Base-by-base conservation (phyloP, 1,284 basidiomycete genomes). In the Athelia psychrophila region DNA sequence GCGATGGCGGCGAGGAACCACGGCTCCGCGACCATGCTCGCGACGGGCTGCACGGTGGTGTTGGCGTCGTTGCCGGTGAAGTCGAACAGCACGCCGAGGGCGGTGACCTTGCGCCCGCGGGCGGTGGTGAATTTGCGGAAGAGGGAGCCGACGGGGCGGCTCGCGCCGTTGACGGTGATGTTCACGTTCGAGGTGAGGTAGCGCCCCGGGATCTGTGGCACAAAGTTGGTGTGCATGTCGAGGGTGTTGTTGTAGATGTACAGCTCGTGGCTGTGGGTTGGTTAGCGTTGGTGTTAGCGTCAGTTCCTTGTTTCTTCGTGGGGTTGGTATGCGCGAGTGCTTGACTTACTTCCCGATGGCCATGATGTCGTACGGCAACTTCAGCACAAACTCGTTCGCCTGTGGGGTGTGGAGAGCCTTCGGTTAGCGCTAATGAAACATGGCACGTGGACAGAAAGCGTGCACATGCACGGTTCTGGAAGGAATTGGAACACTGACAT, bases 121-220 rank as follows among this genome's bases (percentile, higher is more conserved):
- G 5, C 27, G 27, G 13, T 22, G 40, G 40, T 32, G 53, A 94
- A 93, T 65, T 91, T 94, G 8, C 74, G 70, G 58, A 78, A 91
- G 6, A 84, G 83, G 38, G 73, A 80, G 48, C 88, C 88, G 48
- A 91, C 78, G 0, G 87, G 87, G 0, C 83, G 76, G 58, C 69
- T 82, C 53, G 77, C 70, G 23, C 77, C 79, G 25, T 80, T 61
- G 44, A 78, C 69, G 0, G 90, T 93, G 60, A 95, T 92, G 67
- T 94, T 92, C 45, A 83, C 89, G 62, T 94, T 95, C 3, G 87
- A 91, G 0, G 91, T 85, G 44, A 95, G 73, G 63, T 92, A 93
- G 44, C 88, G 80, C 12, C 90, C 90, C 1, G 79, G 76, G 68
- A 87, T 77, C 50, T 79, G 72, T 2, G 90, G 90, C 3, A 76